Evolutionary conservation across 768 basidiomycete species (phyloP), one percentile per base, ranked within the genome.

Genomic region (Mycena venus): DNA sequence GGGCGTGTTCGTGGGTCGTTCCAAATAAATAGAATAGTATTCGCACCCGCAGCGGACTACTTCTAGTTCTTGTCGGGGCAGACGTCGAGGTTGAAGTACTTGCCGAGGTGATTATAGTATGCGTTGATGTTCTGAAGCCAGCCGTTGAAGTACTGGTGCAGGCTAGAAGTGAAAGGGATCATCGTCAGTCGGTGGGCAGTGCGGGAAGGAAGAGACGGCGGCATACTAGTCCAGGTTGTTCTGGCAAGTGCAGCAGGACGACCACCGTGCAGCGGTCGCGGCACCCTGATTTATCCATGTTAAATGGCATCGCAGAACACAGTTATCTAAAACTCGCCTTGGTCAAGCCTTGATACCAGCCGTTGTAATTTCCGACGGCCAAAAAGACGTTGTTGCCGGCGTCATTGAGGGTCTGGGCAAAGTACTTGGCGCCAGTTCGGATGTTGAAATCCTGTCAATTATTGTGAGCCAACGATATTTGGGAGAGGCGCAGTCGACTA

Each of bases 191-290:
- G 27, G 8, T 34, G 55, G 65, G 36, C 1, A 17, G 31, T 23
- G 36, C n/a, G 36, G 25, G 32, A 19, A 60, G 44, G 38, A 10
- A 66, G 64, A 64, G 38, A n/a, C n/a, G n/a, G 66, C 66, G 36
- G 86, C 93, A 77, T 79, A 93, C 94, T 97, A 97, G 84, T 96
- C 96, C 59, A 95, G 86, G 85, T 96, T 96, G 80, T 95, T 92
- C 86, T 96, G 95, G 82, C 93, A 93, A 55, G 81, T 84, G 83
- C 92, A 94, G 85, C 93, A 94, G 59, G 78, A 38, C 1, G 86
- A 83, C 60, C 84, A 63, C 14, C 85, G 88, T 53, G 92, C 92
- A 71, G 90, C 89, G 65, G 91, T 93, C 23, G 93, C 93, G 32
- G 88, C 76, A 0, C 23, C 80, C 91, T 93, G 68, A 6, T 51